Conservation (phyloP, 148 eudicot species). For the Salicornia ramosissima region DNA sequence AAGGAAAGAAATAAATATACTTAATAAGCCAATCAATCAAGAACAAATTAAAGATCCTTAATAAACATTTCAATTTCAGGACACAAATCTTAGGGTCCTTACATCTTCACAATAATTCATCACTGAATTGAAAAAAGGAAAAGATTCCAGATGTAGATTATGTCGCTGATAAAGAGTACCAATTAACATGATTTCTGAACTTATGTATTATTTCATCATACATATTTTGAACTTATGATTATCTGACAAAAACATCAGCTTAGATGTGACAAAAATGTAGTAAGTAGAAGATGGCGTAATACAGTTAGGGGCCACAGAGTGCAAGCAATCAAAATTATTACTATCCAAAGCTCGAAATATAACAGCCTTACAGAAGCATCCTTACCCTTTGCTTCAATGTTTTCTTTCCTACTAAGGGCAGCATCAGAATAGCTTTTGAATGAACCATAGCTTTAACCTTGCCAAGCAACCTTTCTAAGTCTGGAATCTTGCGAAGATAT, state of each 20-base stretch:
- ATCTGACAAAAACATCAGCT: not conserved
- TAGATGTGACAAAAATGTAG: not conserved
- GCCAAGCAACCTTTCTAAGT: conserved; percentile 88
- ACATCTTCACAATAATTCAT: not conserved
- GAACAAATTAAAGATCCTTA: not conserved
- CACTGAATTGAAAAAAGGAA: not conserved
- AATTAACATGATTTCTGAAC: no score
- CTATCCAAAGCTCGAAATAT: not conserved
- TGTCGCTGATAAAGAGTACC: no score
- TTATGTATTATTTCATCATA: not conserved
- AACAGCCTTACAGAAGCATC: conserved; percentile 1
- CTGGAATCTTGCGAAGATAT: conserved; percentile 81
- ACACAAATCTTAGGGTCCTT: not conserved
- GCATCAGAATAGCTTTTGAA: conserved; percentile 58
- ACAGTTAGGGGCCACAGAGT: not conserved
- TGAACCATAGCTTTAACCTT: conserved; percentile 70
- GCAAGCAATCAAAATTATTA: not conserved
- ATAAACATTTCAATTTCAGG: not conserved
- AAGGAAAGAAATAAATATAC: not conserved
- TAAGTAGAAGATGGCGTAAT: no score
- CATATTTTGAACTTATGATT: not conserved
- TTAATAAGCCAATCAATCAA: not conserved
- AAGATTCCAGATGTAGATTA: no score
- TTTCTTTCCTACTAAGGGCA: conserved; percentile 80
- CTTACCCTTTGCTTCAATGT: conserved; percentile 87